Base-by-base conservation (phyloP, 192 early-diverging fungal species). In the Coemansia pectinata region DNA sequence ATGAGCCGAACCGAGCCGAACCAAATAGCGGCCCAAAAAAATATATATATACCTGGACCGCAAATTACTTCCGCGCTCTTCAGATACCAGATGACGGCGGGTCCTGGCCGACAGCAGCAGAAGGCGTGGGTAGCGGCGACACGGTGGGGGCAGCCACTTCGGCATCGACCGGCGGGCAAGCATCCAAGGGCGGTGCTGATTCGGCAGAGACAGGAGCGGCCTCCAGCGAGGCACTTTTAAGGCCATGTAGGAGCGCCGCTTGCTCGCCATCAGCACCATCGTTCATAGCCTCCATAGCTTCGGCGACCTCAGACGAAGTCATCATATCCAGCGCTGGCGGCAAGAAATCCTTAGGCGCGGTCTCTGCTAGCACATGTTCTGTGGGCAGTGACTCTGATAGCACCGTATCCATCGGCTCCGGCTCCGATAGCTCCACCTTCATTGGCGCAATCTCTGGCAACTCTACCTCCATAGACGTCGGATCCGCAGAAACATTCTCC, bases 161-260 rank as follows among this genome's bases (percentile, higher is more conserved):
- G 8, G 34, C n/a, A 3, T 60, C 58, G 25, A 25, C 52, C 10
- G 52, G 52, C 25, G 27, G 53, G 27, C 27, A 10, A 8, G 31
- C 17, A 57, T 57, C 53, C 29, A 57, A 14, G n/a, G 53, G 11
- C 12, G 27, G 31, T 15, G 15, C 59, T 17, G 21, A 25, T 4
- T 39, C 19, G 21, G 36, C 17, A 23, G 17, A 9, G 21, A 61
- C 17, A 8, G 59, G 59, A 2, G 14, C 36, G 39, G 59, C 36
- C 33, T 61, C 59, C 34, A 61, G 59, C n/a, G 59, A 61, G 36
- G 59, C 59, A 19, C 59, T 61, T 36, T 23, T 39, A 38, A 61
- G 34, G n/a, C 59, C 59, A 36, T 61, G 34, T 7, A 61, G 31
- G 9, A 61, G 59, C 36, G 33, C 59, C 19, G 36, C 59, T 36